Conservation (phyloP, 208 protist species). For the Trypanosoma mega region DNA sequence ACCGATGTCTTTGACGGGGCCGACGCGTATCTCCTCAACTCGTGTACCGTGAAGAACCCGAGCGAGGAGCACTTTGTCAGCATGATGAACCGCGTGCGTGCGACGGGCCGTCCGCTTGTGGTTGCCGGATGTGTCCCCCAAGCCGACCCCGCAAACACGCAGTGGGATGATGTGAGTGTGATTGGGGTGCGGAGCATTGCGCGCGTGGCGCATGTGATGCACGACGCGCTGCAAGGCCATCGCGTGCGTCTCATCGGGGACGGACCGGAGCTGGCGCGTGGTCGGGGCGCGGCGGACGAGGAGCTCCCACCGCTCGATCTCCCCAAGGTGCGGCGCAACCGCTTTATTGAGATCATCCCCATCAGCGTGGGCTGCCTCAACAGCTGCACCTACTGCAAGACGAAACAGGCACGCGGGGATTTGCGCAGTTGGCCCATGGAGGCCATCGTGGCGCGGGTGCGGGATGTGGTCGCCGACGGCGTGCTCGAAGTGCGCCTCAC, state of each 20-base stretch:
- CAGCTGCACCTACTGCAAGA: conserved; percentile 92
- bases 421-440: conserved; percentile 52
- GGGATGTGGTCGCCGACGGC: conserved; percentile 45
- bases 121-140: conserved; percentile 79
- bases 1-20: conserved; percentile 38
- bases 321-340: conserved; percentile 83
- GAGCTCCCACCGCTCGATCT: conserved; percentile 54
- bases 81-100: conserved; percentile 39
- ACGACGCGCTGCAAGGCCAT: conserved; percentile 71
- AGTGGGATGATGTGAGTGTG: conserved; percentile 36
- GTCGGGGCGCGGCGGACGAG: conserved; percentile 7
- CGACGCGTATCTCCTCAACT: conserved; percentile 73
- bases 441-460: conserved; percentile 51
- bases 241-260: conserved; percentile 45
- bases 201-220: conserved; percentile 67
- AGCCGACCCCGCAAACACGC: conserved; percentile 41
- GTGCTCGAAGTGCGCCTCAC: conserved; percentile 82
- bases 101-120: conserved; percentile 38
- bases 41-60: conserved; percentile 85
- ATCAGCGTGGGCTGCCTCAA: conserved; percentile 87
- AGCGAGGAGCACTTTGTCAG: conserved; percentile 56
- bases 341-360: conserved; percentile 84
- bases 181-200: conserved; percentile 71
- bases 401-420: conserved; percentile 84
- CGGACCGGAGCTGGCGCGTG: neutral